Conservation (phyloP, 768 basidiomycete genomes). For the Suillus subluteus region DNA sequence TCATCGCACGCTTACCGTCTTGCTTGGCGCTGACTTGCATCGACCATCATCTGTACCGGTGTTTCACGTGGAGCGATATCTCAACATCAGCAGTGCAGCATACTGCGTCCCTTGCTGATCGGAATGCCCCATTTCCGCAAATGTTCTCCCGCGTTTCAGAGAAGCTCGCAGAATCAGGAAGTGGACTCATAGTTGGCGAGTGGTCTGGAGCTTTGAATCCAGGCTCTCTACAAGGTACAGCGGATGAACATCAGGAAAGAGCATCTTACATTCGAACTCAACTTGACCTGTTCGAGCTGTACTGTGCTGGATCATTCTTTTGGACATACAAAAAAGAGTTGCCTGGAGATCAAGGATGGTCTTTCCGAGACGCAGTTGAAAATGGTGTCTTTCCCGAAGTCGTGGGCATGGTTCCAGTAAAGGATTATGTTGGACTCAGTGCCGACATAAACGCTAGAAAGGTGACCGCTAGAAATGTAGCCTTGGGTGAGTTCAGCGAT, state of each 20-base stretch:
- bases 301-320: slow-evolving; percentile 79
- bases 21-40: slow-evolving; percentile 53
- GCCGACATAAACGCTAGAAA: slow-evolving; percentile 29
- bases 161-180: slow-evolving; percentile 42
- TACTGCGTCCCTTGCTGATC: slow-evolving; percentile 48
- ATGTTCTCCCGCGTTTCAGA: slow-evolving; percentile 44
- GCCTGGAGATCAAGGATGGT: slow-evolving; percentile 75
- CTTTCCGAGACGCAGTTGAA: slow-evolving; percentile 63
- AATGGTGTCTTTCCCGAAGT: slow-evolving; percentile 62
- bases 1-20: slow-evolving; percentile 41
- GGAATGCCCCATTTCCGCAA: slow-evolving; percentile 40
- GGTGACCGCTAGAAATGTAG: slow-evolving; percentile 33
- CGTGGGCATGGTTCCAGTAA: slow-evolving; percentile 46
- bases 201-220: slow-evolving; percentile 81
- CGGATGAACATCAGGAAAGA: slow-evolving; percentile 45
- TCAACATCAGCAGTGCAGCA: slow-evolving; percentile 57
- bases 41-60: slow-evolving; percentile 86
- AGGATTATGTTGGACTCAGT: slow-evolving; percentile 19
- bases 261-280: slow-evolving; percentile 63
- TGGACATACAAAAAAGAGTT: slow-evolving; percentile 82
- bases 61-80: slow-evolving; percentile 68
- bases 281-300: slow-evolving; percentile 61
- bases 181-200: slow-evolving; percentile 71
- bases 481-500: slow-evolving; percentile 33
- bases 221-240: slow-evolving; percentile 53